A percentile compares a stretch with the other conserved stretches of the same genome.
Evolutionary conservation across 306 rosid species (phyloP).

Genomic region (Echinosophora koreensis): DNA sequence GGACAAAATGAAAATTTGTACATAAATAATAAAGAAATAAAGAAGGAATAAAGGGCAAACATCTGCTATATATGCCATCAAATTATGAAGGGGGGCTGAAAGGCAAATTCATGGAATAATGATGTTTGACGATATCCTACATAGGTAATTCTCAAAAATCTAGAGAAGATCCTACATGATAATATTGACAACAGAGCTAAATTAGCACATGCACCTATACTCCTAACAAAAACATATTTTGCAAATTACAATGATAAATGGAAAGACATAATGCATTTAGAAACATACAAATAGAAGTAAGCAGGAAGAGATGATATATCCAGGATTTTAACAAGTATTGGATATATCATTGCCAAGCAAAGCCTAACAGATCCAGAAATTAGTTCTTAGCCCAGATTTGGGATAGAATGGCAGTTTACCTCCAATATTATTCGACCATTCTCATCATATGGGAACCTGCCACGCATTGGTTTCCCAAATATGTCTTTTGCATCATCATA

Average conservation of each 20-base stretch:
- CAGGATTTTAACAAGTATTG: neutral
- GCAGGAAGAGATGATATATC: constrained; percentile 18
- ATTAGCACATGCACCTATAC: constrained; percentile 14
- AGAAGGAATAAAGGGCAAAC: constrained; percentile 5
- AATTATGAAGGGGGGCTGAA: constrained; percentile 11
- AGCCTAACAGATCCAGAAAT: constrained; percentile 40
- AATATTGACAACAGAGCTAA: constrained; percentile 28
- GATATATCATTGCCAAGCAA: constrained; percentile 25
- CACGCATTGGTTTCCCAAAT: constrained; percentile 82
- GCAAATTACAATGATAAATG: constrained; percentile 30
- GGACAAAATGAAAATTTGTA: constrained; percentile 31
- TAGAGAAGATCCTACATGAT: constrained; percentile 18
- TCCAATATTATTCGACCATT: constrained; percentile 88
- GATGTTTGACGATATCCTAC: constrained; percentile 9
- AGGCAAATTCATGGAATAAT: constrained; percentile 16
- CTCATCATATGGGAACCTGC: constrained; percentile 93
- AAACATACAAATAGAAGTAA: constrained; percentile 18
- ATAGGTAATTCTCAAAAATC: constrained; percentile 19
- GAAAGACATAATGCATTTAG: neutral
- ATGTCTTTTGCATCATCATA: constrained; percentile 93
- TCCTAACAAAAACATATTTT: constrained; percentile 22
- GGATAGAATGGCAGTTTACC: constrained; percentile 59
- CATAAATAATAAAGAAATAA: constrained; percentile 29
- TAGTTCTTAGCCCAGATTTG: constrained; percentile 30
- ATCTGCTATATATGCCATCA: constrained; percentile 12